Percentiles rank a stretch among this genome's conserved stretches.
phyloP scores from a whole-genome alignment of 1,284 basidiomycete species.

The Ceratobasidium theobromae region DNA sequence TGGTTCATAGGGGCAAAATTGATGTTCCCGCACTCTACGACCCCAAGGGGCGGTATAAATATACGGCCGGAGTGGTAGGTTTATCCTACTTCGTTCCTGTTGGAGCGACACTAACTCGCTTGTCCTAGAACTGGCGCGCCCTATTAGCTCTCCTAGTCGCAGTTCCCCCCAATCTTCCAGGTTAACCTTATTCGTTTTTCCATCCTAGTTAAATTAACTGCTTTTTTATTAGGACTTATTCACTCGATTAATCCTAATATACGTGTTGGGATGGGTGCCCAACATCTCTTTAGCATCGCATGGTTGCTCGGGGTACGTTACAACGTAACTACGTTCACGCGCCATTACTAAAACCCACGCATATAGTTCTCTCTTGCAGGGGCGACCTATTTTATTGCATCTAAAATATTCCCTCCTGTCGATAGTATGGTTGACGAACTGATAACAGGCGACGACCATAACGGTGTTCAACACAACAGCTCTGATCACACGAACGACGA shows the following conservation, averaged over 20 bases:
- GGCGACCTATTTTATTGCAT: constrained; percentile 33
- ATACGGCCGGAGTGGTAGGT: constrained; percentile 39
- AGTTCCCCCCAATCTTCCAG: constrained; percentile 65
- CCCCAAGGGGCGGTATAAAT: constrained; percentile 40
- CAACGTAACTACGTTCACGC: neutral
- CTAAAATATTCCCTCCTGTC: constrained; percentile 35
- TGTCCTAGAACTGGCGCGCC: constrained; percentile 68
- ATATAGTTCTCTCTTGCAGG: constrained; percentile 36
- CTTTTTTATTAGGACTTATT: constrained; percentile 52
- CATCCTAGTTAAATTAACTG: neutral
- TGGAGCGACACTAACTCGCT: neutral
- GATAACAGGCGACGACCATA: constrained; percentile 12
- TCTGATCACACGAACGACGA: constrained; percentile 13
- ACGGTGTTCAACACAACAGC: neutral
- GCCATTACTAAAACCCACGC: neutral
- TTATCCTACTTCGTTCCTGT: neutral
- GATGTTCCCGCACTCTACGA: constrained; percentile 40
- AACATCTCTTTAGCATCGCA: constrained; percentile 62
- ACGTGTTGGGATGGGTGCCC: constrained; percentile 49
- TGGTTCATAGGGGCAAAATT: constrained; percentile 38
- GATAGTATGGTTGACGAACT: constrained; percentile 33
- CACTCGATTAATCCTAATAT: constrained; percentile 63
- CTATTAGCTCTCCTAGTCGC: constrained; percentile 62
- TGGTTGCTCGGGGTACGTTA: constrained; percentile 68
- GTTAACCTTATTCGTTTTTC: neutral